Percentiles rank a stretch among this genome's conserved stretches.
These are phyloP conservation scores for Rhodotorula sp. DNA, from an alignment of 1,284 basidiomycete genomes.

Conservation along the genomic window DNA sequence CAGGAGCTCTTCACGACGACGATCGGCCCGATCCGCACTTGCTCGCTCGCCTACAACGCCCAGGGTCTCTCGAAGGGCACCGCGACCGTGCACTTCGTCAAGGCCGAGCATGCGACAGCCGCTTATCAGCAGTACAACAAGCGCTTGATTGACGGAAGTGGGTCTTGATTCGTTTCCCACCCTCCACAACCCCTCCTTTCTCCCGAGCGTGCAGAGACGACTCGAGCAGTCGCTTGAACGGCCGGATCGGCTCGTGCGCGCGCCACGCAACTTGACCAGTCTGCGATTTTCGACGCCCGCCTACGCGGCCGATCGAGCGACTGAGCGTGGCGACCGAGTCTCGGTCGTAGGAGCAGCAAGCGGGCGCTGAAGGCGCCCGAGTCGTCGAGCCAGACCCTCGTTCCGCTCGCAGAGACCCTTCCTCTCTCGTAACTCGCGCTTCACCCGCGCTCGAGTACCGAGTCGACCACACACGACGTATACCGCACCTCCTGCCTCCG, in stretches of 20 bases:
- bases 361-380: too few relatives aligned
- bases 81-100: constrained; percentile 81
- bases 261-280: too few relatives aligned
- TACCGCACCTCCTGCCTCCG: too few relatives aligned
- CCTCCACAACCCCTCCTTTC: background rate
- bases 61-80: constrained; percentile 84
- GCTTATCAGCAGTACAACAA: constrained; percentile 95
- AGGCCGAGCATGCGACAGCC: constrained; percentile 83
- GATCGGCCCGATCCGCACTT: constrained; percentile 79
- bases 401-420: too few relatives aligned
- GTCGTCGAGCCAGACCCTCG: too few relatives aligned
- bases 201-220: background rate
- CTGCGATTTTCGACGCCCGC: too few relatives aligned
- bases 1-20: constrained; percentile 92
- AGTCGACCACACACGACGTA: too few relatives aligned
- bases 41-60: constrained; percentile 80
- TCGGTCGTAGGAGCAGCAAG: background rate
- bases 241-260: too few relatives aligned
- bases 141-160: constrained; percentile 99
- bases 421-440: too few relatives aligned
- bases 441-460: too few relatives aligned
- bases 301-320: too few relatives aligned
- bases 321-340: too few relatives aligned
- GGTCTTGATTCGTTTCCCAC: constrained; percentile 57
- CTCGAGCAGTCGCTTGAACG: background rate